Evolutionary conservation across 257 asterid genomes (phyloP).

Genomic region (Avicennia marina): DNA sequence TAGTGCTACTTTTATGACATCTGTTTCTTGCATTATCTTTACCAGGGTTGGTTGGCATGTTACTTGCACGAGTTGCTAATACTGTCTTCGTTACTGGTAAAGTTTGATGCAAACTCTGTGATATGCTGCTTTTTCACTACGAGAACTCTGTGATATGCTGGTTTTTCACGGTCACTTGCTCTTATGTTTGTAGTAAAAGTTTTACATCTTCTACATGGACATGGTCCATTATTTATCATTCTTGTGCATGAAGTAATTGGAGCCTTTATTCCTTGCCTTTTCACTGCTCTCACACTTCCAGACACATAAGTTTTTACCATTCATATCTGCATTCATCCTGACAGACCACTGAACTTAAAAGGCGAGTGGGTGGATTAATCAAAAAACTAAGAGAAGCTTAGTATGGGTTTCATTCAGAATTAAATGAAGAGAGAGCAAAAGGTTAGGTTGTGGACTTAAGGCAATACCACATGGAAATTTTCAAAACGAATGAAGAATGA

Average conservation of each 20-base stretch:
- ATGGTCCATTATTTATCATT: too few species aligned
- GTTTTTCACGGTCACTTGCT: conserved; percentile 11
- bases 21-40: conserved; percentile 20
- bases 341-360: too few species aligned
- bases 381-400: too few species aligned
- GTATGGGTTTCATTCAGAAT: background rate
- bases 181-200: background rate
- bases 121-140: background rate
- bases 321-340: background rate
- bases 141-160: background rate
- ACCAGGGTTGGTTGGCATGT: conserved; percentile 82
- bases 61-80: conserved; percentile 83
- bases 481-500: too few species aligned
- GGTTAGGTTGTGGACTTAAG: background rate
- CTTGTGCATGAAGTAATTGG: too few species aligned
- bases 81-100: conserved; percentile 86
- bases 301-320: too few species aligned
- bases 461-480: too few species aligned
- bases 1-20: conserved; percentile 21
- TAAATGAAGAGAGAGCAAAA: background rate
- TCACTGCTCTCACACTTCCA: too few species aligned
- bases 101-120: background rate
- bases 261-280: too few species aligned
- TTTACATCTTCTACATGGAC: background rate
- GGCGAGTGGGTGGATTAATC: too few species aligned